Base-by-base conservation (phyloP, 129 eudicot genomes). In the Pulicaria dysenterica region DNA sequence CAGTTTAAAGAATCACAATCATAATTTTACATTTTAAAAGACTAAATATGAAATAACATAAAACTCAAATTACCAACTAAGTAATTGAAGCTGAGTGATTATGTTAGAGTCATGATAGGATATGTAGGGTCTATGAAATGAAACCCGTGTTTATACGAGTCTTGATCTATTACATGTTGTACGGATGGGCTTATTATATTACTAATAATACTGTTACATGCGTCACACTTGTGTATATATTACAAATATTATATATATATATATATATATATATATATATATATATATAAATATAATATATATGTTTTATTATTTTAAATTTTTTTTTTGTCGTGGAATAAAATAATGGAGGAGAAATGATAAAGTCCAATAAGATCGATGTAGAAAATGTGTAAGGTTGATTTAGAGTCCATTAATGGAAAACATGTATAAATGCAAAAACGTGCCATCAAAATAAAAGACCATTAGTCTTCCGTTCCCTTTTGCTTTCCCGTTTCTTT, bases 341-440 rank as follows among this genome's bases (percentile, higher is more conserved):
- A 61, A 59, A 60, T 60, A 37, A 61, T 58, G 13, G 69, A 15
- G 69, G 58, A 14, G 16, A 73, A 60, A 73, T 55, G 31, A 48
- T 40, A 54, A 42, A 73, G 13, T 45, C 68, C 46, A 62, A 45
- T 16, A 12, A 38, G 7, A n/a, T n/a, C n/a, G n/a, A 40, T 48
- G 38, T 53, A 15, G 50, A 61, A 60, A 73, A 57, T 49, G 7
- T n/a, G 19, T 14, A 60, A 60, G 58, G 74, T 48, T 3, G 42
- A 16, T 55, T 57, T 58, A 36, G 66, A 36, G 66, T 5, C 67
- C 58, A 54, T 65, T 42, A 31, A 75, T 50, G 64, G 63, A 77
- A 77, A 77, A 77, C 81, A 77, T 69, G 76, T 77, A 77, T 77
- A 77, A 69, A 69, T 77, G 81, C 72, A 77, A 77, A 77, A 77